Conservation (phyloP, 2,329 filamentous ascomycete species). For the Ceratocystis destructans region DNA sequence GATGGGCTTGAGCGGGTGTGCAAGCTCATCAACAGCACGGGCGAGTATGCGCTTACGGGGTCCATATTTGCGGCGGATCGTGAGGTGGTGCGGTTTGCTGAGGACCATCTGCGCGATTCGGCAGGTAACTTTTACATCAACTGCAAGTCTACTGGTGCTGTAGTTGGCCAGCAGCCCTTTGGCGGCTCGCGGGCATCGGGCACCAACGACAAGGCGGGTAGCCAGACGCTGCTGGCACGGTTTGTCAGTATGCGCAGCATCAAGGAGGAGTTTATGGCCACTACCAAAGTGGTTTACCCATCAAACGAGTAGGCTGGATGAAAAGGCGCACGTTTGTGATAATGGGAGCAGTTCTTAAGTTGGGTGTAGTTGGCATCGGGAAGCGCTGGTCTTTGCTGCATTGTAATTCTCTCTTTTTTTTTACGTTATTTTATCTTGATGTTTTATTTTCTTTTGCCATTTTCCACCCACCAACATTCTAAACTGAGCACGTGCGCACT, state of each 20-base stretch:
- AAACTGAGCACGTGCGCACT: neutral
- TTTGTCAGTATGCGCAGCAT: conserved; percentile 55
- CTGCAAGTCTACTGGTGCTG: conserved; percentile 63
- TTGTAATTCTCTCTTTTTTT: neutral
- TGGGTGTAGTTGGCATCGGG: conserved; percentile 3
- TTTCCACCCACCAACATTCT: neutral
- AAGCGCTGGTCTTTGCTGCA: conserved; percentile 2
- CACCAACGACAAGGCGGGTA: conserved; percentile 62
- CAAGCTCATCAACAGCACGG: conserved; percentile 53
- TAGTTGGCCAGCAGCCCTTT: conserved; percentile 61
- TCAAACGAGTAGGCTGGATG: conserved; percentile 43
- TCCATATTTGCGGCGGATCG: conserved; percentile 61
- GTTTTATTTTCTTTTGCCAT: neutral
- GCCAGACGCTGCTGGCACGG: conserved; percentile 46
- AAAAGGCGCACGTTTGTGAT: too few relatives aligned
- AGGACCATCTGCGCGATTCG: conserved; percentile 55
- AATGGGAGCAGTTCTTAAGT: neutral
- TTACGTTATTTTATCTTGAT: conserved; percentile 4
- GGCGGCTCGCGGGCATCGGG: conserved; percentile 54
- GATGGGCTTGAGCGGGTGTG: conserved; percentile 46
- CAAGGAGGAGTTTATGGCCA: conserved; percentile 61
- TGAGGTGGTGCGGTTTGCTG: conserved; percentile 49
- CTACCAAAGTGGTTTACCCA: conserved; percentile 50
- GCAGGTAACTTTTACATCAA: conserved; percentile 82
- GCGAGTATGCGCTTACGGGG: conserved; percentile 66